These are phyloP conservation scores for Diaporthe sp. DNA, from an alignment of 2,329 filamentous ascomycete species.

Conservation along the genomic window DNA sequence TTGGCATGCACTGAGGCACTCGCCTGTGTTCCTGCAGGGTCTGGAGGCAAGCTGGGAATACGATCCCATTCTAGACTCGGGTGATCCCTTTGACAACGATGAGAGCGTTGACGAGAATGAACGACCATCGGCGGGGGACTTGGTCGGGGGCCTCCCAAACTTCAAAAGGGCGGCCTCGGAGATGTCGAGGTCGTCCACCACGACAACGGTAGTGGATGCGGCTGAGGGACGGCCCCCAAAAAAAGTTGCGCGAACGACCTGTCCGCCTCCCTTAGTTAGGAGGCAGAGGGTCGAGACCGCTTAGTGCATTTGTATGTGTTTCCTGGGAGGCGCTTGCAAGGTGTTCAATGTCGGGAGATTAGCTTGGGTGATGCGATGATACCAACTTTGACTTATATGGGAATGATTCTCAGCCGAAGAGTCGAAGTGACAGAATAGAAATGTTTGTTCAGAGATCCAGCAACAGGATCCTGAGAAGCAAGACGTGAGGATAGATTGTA, in stretches of 20 bases:
- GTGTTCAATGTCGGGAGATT: neutral
- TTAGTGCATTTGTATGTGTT: constrained; percentile 8
- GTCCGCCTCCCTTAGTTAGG: constrained; percentile 50
- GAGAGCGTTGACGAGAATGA: constrained; percentile 47
- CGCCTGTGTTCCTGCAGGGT: constrained; percentile 60
- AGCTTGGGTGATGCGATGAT: constrained; percentile 14
- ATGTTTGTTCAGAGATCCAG: neutral
- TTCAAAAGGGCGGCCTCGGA: constrained; percentile 65
- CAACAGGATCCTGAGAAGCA: neutral
- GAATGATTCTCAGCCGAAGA: neutral
- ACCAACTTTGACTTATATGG: constrained; percentile 13
- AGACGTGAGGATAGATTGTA: constrained; percentile 2
- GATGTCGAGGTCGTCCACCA: constrained; percentile 57
- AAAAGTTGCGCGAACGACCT: constrained; percentile 51
- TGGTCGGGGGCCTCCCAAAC: constrained; percentile 51
- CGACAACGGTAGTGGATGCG: constrained; percentile 39
- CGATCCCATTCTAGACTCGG: constrained; percentile 60
- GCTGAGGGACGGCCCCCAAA: constrained; percentile 39
- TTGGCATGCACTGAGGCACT: constrained; percentile 62
- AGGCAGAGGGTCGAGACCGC: constrained; percentile 51
- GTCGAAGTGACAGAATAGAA: neutral
- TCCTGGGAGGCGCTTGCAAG: neutral
- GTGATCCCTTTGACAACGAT: constrained; percentile 49
- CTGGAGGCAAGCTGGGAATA: constrained; percentile 66
- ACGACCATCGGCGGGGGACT: constrained; percentile 58